Conservation (phyloP, 2,329 filamentous ascomycete genomes). For the Fusarium heterosporum region DNA sequence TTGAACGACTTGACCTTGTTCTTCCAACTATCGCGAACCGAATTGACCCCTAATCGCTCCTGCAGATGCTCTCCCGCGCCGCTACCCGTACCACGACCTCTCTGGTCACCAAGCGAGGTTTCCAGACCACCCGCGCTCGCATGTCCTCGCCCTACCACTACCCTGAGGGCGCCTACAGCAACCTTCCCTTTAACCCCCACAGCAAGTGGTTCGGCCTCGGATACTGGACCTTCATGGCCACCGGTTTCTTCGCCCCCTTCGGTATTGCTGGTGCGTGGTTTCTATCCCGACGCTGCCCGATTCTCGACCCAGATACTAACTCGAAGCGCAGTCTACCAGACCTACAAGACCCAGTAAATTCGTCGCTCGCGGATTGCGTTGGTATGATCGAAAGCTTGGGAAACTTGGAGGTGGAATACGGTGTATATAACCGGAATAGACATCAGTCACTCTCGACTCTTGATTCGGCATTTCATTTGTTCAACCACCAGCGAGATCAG, state of each 20-base stretch:
- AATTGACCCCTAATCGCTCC: slow-evolving; percentile 54
- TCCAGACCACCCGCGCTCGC: slow-evolving; percentile 89
- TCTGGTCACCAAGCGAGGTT: slow-evolving; percentile 87
- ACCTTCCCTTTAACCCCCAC: slow-evolving; percentile 97
- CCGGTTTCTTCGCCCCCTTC: slow-evolving; percentile 71
- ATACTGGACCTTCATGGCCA: slow-evolving; percentile 79
- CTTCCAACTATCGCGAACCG: slow-evolving; percentile 41
- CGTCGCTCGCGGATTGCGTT: slow-evolving; percentile 19
- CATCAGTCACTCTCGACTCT: slow-evolving; percentile 46
- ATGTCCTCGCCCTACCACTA: slow-evolving; percentile 96
- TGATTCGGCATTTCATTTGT: slow-evolving; percentile 46
- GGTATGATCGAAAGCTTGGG: slow-evolving; percentile 37
- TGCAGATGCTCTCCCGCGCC: slow-evolving; percentile 85
- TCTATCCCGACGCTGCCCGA: slow-evolving; percentile 20
- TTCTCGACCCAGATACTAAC: slow-evolving; percentile 38
- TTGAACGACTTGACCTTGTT: background rate
- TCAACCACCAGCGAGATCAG: background rate
- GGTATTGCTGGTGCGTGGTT: slow-evolving; percentile 69
- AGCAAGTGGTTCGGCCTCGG: slow-evolving; percentile 84
- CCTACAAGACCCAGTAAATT: slow-evolving; percentile 56
- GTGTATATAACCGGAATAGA: slow-evolving; percentile 53
- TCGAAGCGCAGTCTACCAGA: slow-evolving; percentile 59
- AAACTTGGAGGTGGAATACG: slow-evolving; percentile 44
- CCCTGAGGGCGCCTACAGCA: slow-evolving; percentile 92
- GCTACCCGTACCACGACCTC: slow-evolving; percentile 72